Evolutionary conservation across 768 basidiomycete genomes (phyloP).

Genomic region (Vishniacozyma victoriae): DNA sequence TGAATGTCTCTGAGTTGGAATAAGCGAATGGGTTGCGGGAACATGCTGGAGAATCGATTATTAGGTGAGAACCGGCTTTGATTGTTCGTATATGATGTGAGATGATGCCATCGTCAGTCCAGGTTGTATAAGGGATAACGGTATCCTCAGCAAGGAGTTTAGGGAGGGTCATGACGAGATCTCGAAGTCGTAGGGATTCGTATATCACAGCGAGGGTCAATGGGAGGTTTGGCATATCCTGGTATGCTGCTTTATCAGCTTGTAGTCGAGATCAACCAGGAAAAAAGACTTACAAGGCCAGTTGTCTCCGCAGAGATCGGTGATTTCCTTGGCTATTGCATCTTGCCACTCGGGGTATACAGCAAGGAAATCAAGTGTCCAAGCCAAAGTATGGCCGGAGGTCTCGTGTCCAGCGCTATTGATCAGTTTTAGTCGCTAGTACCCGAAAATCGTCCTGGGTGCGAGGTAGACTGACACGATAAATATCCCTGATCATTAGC

Average conservation of each 20-base stretch:
- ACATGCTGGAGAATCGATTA: constrained; percentile 21
- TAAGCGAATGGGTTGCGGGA: constrained; percentile 18
- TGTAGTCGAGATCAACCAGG: not conserved
- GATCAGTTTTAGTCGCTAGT: not conserved
- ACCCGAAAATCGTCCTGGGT: not conserved
- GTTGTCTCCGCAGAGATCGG: constrained; percentile 14
- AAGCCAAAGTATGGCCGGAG: constrained; percentile 33
- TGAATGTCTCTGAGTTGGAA: constrained; percentile 8
- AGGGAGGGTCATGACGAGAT: constrained; percentile 20
- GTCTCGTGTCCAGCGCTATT: constrained; percentile 42
- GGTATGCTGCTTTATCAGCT: constrained; percentile 25
- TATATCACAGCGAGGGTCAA: constrained; percentile 11
- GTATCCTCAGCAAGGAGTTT: constrained; percentile 16
- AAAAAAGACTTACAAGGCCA: constrained; percentile 17
- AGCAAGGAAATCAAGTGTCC: constrained; percentile 35
- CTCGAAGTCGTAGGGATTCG: constrained; percentile 28
- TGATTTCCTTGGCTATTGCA: constrained; percentile 26
- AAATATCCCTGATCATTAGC: constrained; percentile 11
- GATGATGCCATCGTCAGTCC: constrained; percentile 13
- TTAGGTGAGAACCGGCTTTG: constrained; percentile 21
- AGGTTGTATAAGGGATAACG: constrained; percentile 22
- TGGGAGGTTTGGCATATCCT: constrained; percentile 13
- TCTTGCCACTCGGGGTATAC: constrained; percentile 39
- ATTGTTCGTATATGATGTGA: constrained; percentile 9
- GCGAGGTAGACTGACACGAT: constrained; percentile 14